These are phyloP conservation scores for Blepharisma stoltei DNA, from an alignment of 73 alveolate genomes.

Conservation along the genomic window DNA sequence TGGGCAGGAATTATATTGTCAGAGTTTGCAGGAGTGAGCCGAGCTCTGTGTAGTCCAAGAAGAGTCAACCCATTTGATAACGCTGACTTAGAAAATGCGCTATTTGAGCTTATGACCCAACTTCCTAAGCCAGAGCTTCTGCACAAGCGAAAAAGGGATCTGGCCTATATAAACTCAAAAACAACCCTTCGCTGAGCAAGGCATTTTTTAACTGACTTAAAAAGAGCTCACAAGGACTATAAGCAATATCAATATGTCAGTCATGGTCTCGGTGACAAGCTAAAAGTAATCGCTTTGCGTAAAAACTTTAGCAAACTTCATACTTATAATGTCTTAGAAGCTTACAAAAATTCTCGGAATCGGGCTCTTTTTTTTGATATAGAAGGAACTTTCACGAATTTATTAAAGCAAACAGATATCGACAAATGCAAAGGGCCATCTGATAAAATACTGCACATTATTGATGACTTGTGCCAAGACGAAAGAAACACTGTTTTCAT, in stretches of 20 bases:
- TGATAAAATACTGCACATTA: not conserved
- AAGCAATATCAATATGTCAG: not conserved
- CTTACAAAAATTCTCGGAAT: not conserved
- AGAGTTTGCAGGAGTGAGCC: conserved; percentile 65
- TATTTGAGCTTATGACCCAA: not conserved
- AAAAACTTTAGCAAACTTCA: conserved; percentile 20
- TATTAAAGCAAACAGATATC: conserved; percentile 11
- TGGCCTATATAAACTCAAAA: not conserved
- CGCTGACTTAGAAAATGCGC: conserved; percentile 17
- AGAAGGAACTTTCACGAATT: conserved; percentile 19
- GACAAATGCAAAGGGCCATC: not conserved
- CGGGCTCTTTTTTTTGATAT: not conserved
- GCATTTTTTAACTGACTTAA: conserved; percentile 9
- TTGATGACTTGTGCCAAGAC: not conserved
- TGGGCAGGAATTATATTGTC: conserved; percentile 45
- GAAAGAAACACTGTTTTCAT: conserved; percentile 27
- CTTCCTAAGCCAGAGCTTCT: not conserved
- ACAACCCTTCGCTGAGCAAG: not conserved
- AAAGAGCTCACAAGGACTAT: conserved; percentile 28
- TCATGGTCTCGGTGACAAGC: conserved; percentile 23
- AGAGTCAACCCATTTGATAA: conserved; percentile 59
- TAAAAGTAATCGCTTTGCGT: conserved; percentile 9
- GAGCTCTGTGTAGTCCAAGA: conserved; percentile 50
- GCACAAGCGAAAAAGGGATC: not conserved
- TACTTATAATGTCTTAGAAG: not conserved